Base-by-base conservation (phyloP, 139 green algal genomes). In the Micractinium sp. region DNA sequence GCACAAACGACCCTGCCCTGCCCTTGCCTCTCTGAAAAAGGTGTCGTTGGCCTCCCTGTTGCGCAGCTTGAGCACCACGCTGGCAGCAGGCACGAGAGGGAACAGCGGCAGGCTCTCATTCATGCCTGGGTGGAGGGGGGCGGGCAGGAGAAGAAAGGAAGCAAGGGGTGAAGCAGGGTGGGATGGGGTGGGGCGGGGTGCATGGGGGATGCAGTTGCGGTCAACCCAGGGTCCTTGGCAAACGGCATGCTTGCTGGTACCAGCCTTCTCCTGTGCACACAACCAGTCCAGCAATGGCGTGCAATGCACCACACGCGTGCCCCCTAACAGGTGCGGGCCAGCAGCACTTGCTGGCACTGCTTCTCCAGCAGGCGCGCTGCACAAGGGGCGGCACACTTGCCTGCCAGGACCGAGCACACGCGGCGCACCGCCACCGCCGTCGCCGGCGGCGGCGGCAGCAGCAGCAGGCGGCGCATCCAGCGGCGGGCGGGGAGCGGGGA, bases 401-500 rank as follows among this genome's bases (percentile, higher is more conserved):
- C 92, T 82, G 71, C 61, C 71, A 95, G 82, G 7, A 84, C 33
- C 13, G 47, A 31, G 61, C 91, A 94, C 39, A 92, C 89, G 1
- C 38, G 31, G 23, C 86, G 69, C 36, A 95, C 82, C 13, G 91
- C 81, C 29, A 67, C 69, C 33, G 76, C 86, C 33, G 92, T 86
- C 15, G 77, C 53, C 1, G 93, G 93, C 7, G 91, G 85, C 16
- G 94, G 94, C 53, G 94, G 94, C 73, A 93, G 89, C 83, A 96
- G 91, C 89, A 96, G 91, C 79, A 95, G 87, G 12, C 86, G 77
- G 36, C 88, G 86, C 33, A 96, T 13, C 91, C 91, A 96, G 56
- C 82, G 69, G 18, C 91, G 79, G 9, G 69, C 29, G 9, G 76
- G 82, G 39, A 88, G 87, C 25, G 75, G 29, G 80, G 19, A 23